Conservation (phyloP, 352 stramenopile species). For the Globisporangium acanthophoron region DNA sequence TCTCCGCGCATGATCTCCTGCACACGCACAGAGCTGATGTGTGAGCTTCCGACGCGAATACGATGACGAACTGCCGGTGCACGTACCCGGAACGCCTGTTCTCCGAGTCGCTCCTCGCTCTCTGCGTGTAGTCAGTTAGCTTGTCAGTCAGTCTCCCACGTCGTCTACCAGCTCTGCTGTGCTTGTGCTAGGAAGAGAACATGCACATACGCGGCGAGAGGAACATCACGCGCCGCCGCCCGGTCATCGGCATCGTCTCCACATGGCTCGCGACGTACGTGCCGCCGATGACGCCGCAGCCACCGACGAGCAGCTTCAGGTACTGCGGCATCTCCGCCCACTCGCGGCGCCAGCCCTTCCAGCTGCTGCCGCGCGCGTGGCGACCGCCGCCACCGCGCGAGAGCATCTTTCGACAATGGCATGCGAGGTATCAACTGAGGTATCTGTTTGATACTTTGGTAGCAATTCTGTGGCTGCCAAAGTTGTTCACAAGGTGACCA, state of each 20-base stretch:
- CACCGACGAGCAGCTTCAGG: constrained; percentile 23
- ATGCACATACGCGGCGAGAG: constrained; percentile 30
- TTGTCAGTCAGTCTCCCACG: neutral
- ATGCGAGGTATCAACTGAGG: neutral
- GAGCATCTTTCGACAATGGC: neutral
- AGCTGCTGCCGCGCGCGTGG: neutral
- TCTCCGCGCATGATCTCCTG: constrained; percentile 37
- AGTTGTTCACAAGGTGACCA: too few species aligned
- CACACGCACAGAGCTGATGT: neutral
- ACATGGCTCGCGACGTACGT: constrained; percentile 39
- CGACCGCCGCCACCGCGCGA: too few species aligned
- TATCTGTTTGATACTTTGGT: neutral
- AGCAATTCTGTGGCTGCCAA: neutral
- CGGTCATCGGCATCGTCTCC: constrained; percentile 59
- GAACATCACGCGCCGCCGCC: constrained; percentile 57
- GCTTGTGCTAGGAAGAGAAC: neutral
- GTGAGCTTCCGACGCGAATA: neutral
- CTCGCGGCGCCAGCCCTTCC: constrained; percentile 19
- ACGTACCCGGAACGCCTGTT: constrained; percentile 25
- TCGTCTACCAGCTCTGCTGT: neutral
- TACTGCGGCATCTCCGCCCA: constrained; percentile 33
- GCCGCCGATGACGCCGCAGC: constrained; percentile 3
- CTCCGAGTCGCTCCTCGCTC: constrained; percentile 42
- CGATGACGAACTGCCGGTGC: too few species aligned
- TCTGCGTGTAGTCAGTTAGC: neutral